Evolutionary conservation across 345 rosid genomes (phyloP), one percentile per base, ranked within the genome.

Genomic region (Syzygium grande): DNA sequence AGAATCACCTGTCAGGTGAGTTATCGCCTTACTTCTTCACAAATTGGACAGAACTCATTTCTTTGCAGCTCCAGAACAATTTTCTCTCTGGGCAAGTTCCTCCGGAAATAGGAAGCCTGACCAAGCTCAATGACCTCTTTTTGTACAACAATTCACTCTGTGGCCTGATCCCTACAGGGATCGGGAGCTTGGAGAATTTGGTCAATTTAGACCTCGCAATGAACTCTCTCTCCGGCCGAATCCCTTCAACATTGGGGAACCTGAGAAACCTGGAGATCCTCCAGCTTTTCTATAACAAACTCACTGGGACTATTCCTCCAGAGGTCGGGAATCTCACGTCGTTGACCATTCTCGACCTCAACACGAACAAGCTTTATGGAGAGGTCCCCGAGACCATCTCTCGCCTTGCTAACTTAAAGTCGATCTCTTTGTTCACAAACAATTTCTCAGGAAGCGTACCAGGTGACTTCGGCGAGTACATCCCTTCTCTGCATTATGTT

Each of bases 61-160:
- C 95, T 4, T 80, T 92, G 87, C 94, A 94, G 68, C 87, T 94
- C 84, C 95, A 95, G 34, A 87, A 90, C 89, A 95, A 94, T 87
- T 38, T 13, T 38, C 92, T 94, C 56, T 85, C 89, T 0, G 93
- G 95, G 30, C 78, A 43, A 7, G 93, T 94, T 88, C 96, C 96
- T 17, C 68, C 89, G 8, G 91, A 93, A 88, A 89, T 95, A 19
- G 95, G 95, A 56, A 78, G 84, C 16, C 61, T 92, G 87, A 86
- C 88, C 51, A 89, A 91, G 19, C 95, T 94, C 63, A 83, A 19
- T 3, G 0, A 22, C 85, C 92, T 95, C 30, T 92, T 23, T 30
- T 90, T 95, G 41, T 94, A 87, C 86, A 88, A 86, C 10, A 95
- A 95, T 53, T 46, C 54, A 2, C 87, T 94, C 85, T 89, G 93